phyloP scores from a whole-genome alignment of 1,284 basidiomycete genomes.

The Retiboletus flavoniger region DNA sequence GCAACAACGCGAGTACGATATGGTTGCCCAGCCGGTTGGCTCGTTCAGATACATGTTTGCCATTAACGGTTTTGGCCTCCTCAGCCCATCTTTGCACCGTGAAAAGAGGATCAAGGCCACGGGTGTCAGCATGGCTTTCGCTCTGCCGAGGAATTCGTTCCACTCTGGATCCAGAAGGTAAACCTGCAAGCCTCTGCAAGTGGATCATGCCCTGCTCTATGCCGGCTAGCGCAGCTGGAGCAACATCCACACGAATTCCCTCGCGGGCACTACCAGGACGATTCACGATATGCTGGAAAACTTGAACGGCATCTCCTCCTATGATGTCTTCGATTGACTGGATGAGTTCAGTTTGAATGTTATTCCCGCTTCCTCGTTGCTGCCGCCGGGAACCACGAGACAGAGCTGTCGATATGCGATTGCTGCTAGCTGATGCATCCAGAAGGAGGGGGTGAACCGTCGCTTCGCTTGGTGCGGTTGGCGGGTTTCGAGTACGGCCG shows the following conservation, averaged over 20 bases:
- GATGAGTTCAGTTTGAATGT: slow-evolving; percentile 58
- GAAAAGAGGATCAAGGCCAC: slow-evolving; percentile 72
- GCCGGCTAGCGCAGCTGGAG: slow-evolving; percentile 58
- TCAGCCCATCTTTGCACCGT: slow-evolving; percentile 92
- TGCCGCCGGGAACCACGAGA: slow-evolving; percentile 55
- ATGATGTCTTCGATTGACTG: slow-evolving; percentile 83
- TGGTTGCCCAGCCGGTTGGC: slow-evolving; percentile 72
- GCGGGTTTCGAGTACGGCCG: slow-evolving; percentile 54
- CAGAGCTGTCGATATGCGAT: slow-evolving; percentile 46
- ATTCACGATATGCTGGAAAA: slow-evolving; percentile 79
- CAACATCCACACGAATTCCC: slow-evolving; percentile 72
- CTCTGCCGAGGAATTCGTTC: slow-evolving; percentile 54
- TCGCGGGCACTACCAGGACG: slow-evolving; percentile 54
- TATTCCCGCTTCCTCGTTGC: slow-evolving; percentile 52
- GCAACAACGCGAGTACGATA: slow-evolving; percentile 77
- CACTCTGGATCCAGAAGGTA: slow-evolving; percentile 56
- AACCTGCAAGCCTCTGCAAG: slow-evolving; percentile 45
- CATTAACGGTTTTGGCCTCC: slow-evolving; percentile 81
- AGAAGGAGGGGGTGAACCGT: slow-evolving; percentile 83
- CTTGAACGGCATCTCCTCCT: slow-evolving; percentile 77
- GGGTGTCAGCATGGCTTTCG: slow-evolving; percentile 48
- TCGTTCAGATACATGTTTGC: slow-evolving; percentile 68
- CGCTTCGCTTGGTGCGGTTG: slow-evolving; percentile 54
- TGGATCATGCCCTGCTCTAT: slow-evolving; percentile 53
- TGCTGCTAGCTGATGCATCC: slow-evolving; percentile 52